Conservation (phyloP, 208 protist genomes). For the Entamoeba moshkovskii region DNA sequence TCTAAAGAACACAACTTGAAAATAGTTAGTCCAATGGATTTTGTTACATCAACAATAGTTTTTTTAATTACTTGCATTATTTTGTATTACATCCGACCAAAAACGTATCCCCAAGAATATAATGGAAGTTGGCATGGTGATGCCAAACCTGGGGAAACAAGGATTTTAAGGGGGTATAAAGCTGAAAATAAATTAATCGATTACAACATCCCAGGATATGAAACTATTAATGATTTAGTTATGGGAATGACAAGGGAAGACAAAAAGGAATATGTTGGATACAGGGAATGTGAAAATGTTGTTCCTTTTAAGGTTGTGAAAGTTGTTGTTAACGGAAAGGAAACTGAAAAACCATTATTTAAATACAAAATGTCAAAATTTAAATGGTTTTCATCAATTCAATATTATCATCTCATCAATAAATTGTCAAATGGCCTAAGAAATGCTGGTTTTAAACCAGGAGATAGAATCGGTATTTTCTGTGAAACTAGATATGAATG, state of each 20-base stretch:
- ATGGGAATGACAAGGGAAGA: neutral
- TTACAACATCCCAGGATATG: neutral
- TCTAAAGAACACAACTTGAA: neutral
- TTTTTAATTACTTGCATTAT: neutral
- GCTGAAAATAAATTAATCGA: neutral
- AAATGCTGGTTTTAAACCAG: neutral
- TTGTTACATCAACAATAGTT: neutral
- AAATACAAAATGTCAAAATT: neutral
- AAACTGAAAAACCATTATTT: neutral
- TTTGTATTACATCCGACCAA: neutral
- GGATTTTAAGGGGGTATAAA: neutral
- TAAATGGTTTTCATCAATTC: neutral
- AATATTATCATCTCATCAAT: neutral
- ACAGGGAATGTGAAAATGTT: neutral
- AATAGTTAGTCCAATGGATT: neutral
- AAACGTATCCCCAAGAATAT: neutral
- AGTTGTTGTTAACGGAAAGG: neutral
- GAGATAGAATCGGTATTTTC: neutral
- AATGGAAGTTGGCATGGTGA: neutral
- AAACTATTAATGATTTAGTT: neutral
- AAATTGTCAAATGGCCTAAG: neutral
- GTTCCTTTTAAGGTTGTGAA: neutral
- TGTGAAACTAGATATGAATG: neutral
- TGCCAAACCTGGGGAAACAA: neutral
- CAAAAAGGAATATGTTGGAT: neutral